These are phyloP conservation scores for Fusarium sp. DNA, from an alignment of 2,329 filamentous ascomycete species.

Conservation along the genomic window DNA sequence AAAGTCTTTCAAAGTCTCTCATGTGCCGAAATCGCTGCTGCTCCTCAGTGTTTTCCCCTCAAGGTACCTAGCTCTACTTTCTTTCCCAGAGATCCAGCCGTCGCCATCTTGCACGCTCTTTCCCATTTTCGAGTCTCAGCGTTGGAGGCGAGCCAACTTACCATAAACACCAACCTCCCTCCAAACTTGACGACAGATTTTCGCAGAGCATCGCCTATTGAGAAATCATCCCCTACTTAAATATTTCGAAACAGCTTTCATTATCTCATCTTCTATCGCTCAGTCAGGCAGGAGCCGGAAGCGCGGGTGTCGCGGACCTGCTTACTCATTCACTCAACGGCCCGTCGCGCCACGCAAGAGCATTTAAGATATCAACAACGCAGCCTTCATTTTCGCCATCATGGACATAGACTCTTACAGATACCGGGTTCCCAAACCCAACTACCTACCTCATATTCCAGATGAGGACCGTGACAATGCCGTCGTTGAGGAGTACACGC, in stretches of 20 bases:
- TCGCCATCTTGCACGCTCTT: conserved; percentile 33
- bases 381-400: conserved; percentile 17
- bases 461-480: conserved; percentile 64
- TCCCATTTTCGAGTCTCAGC: conserved; percentile 31
- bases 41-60: background rate
- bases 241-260: background rate
- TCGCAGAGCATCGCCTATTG: background rate
- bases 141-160: conserved; percentile 31
- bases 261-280: background rate
- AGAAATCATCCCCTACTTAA: background rate
- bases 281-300: background rate
- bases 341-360: conserved; percentile 14
- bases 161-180: conserved; percentile 29
- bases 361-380: conserved; percentile 3
- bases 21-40: background rate
- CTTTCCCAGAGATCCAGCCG: conserved; percentile 6
- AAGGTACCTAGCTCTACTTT: conserved; percentile 13
- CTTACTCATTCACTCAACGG: conserved; percentile 24
- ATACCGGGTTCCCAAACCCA: conserved; percentile 68
- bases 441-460: conserved; percentile 69
- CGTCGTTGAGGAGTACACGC: conserved; percentile 65
- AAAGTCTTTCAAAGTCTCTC: conserved; percentile 7
- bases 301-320: conserved; percentile 3
- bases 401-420: conserved; percentile 62
- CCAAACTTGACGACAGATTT: conserved; percentile 3